phyloP scores from a whole-genome alignment of 768 basidiomycete species.

The Mycena metata region DNA sequence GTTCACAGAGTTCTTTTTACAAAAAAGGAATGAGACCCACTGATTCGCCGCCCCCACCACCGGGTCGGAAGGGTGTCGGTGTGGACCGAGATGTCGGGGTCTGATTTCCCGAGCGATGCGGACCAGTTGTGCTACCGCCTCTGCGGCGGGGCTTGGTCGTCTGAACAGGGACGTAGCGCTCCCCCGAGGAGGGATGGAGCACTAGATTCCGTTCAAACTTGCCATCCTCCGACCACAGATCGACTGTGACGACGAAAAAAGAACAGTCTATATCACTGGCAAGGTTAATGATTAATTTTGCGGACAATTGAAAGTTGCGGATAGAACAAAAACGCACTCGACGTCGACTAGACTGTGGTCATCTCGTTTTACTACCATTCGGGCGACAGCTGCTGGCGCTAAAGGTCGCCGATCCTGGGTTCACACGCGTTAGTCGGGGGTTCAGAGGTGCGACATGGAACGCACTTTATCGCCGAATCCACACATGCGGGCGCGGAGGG shows the following conservation, averaged over 20 bases:
- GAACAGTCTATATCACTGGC: slow-evolving; percentile 86
- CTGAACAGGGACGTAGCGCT: slow-evolving; percentile 75
- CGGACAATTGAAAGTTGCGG: slow-evolving; percentile 10
- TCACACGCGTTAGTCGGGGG: slow-evolving; percentile 36
- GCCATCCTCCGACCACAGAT: slow-evolving; percentile 90
- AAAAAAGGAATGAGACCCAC: slow-evolving; percentile 46
- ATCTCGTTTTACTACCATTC: slow-evolving; percentile 80
- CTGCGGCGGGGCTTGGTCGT: slow-evolving; percentile 58
- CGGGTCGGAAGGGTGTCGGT: slow-evolving; percentile 62
- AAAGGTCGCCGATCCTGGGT: slow-evolving; percentile 90
- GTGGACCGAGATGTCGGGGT: slow-evolving; percentile 62
- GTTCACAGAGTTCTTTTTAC: neutral
- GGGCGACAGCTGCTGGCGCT: slow-evolving; percentile 91
- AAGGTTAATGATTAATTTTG: slow-evolving; percentile 28
- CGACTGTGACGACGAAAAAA: slow-evolving; percentile 93
- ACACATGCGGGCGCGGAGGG: slow-evolving; percentile 93
- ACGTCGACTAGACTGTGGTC: slow-evolving; percentile 78
- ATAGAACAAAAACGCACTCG: slow-evolving; percentile 67
- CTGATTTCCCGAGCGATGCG: slow-evolving; percentile 58
- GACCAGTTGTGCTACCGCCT: slow-evolving; percentile 51
- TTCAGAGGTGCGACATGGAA: slow-evolving; percentile 33
- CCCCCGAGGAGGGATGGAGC: slow-evolving; percentile 84
- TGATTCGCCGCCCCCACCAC: slow-evolving; percentile 57
- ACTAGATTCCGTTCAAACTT: slow-evolving; percentile 91
- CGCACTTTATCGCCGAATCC: slow-evolving; percentile 95